These are phyloP conservation scores for Favolaschia claudopus DNA, from an alignment of 768 basidiomycete genomes.

Conservation along the genomic window DNA sequence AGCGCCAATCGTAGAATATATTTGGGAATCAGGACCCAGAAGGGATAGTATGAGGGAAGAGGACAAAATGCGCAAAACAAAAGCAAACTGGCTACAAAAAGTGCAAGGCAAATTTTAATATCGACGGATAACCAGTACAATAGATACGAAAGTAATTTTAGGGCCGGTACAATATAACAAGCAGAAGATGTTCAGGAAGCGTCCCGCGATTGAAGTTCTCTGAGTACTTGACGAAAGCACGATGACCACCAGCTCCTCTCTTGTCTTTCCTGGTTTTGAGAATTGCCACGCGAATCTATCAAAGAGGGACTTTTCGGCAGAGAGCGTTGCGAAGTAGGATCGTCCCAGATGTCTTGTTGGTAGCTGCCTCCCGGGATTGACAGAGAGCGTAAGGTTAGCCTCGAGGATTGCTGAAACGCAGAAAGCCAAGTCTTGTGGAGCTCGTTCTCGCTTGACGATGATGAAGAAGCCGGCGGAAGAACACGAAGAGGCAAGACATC, in stretches of 20 bases:
- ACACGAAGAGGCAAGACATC: constrained; percentile 20
- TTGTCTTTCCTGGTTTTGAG: constrained; percentile 23
- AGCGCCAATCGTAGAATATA: too few relatives aligned
- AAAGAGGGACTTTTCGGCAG: constrained; percentile 27
- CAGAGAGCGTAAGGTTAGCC: constrained; percentile 16
- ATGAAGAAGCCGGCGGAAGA: constrained; percentile 1
- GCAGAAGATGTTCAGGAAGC: constrained; percentile 9
- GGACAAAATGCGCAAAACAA: too few relatives aligned
- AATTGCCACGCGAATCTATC: constrained; percentile 7
- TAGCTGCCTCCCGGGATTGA: constrained; percentile 12
- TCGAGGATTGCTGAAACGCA: constrained; percentile 20
- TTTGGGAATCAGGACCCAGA: too few relatives aligned
- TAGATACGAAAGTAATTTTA: too few relatives aligned
- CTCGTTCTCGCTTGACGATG: constrained; percentile 2
- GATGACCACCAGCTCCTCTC: constrained; percentile 24
- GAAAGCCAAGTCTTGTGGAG: constrained; percentile 21
- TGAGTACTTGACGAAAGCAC: constrained; percentile 23
- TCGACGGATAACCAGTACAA: too few relatives aligned
- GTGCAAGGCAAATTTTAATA: too few relatives aligned
- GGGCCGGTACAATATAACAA: background rate
- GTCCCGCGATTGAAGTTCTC: constrained; percentile 19
- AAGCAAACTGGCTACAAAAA: too few relatives aligned
- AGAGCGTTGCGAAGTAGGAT: constrained; percentile 5
- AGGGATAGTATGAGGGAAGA: too few relatives aligned
- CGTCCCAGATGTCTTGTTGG: background rate